A percentile compares a stretch with the other conserved stretches of the same genome.
Conservation (phyloP, 371 early-diverging fungal genomes). For the Conidiobolus incongruus region DNA sequence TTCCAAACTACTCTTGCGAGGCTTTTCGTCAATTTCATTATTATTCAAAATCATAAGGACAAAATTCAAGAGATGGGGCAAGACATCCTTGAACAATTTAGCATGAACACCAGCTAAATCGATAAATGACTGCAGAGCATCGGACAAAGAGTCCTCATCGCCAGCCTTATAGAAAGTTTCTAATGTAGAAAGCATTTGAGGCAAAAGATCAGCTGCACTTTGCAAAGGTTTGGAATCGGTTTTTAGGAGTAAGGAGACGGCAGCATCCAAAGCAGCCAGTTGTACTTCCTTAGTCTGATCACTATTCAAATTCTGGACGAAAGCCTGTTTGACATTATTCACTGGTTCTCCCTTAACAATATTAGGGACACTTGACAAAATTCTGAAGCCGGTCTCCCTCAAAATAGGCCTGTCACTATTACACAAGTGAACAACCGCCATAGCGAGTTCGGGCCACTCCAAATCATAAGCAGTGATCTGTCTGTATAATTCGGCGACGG, state of each 20-base stretch:
- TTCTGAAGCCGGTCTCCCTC: slow-evolving; percentile 38
- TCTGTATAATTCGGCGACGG: slow-evolving; percentile 49
- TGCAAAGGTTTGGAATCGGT: slow-evolving; percentile 28
- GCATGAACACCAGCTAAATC: slow-evolving; percentile 70
- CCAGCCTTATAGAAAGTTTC: slow-evolving; percentile 25
- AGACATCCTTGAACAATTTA: slow-evolving; percentile 48
- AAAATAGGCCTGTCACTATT: slow-evolving; percentile 43
- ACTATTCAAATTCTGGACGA: neutral
- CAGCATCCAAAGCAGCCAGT: slow-evolving; percentile 67
- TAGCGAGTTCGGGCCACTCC: slow-evolving; percentile 59
- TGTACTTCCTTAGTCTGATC: slow-evolving; percentile 26
- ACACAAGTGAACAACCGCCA: slow-evolving; percentile 48
- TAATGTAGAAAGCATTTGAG: slow-evolving; percentile 52
- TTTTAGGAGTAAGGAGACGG: slow-evolving; percentile 53
- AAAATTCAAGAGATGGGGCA: slow-evolving; percentile 47
- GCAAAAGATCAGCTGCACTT: slow-evolving; percentile 41
- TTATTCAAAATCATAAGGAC: slow-evolving; percentile 54
- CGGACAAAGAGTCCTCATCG: slow-evolving; percentile 49
- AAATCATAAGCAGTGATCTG: slow-evolving; percentile 1
- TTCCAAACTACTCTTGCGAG: slow-evolving; percentile 74
- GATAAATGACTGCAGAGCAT: slow-evolving; percentile 54
- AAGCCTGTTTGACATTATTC: neutral
- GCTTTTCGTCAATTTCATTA: slow-evolving; percentile 36
- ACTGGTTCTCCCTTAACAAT: neutral
- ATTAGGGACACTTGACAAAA: slow-evolving; percentile 29